These are phyloP conservation scores for Margaritispora aquatica DNA, from an alignment of 495 filamentous ascomycete genomes.

Conservation along the genomic window DNA sequence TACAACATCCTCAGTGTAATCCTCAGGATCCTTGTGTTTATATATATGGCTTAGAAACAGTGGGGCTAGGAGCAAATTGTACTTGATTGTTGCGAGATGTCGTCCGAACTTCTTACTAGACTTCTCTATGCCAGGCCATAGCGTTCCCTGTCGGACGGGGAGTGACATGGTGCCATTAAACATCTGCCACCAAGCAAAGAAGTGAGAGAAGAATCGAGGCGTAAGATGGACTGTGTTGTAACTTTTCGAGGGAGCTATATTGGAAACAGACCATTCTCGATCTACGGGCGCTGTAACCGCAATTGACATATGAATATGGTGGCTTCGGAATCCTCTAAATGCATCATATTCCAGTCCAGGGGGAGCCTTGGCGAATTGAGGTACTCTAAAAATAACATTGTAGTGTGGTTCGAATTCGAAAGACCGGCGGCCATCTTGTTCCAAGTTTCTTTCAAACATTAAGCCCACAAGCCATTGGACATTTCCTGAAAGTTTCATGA, in stretches of 20 bases:
- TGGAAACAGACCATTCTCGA: constrained; percentile 71
- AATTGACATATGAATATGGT: constrained; percentile 91
- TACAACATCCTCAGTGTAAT: constrained; percentile 71
- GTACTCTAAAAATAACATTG: constrained; percentile 78
- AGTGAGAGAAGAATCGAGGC: constrained; percentile 95
- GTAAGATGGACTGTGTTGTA: constrained; percentile 94
- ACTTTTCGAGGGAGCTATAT: constrained; percentile 66
- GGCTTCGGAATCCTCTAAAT: constrained; percentile 86
- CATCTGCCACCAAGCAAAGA: constrained; percentile 96
- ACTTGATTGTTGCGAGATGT: constrained; percentile 95
- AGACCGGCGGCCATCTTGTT: constrained; percentile 53
- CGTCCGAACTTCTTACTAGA: constrained; percentile 98
- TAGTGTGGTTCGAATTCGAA: constrained; percentile 92
- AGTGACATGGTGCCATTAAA: constrained; percentile 94
- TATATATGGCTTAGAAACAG: constrained; percentile 95
- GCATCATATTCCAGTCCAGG: constrained; percentile 71
- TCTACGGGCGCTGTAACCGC: constrained; percentile 78
- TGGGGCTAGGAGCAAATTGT: constrained; percentile 86
- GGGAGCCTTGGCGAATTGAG: constrained; percentile 57
- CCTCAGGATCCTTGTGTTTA: constrained; percentile 94
- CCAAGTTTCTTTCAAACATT: constrained; percentile 79
- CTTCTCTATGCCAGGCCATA: constrained; percentile 90
- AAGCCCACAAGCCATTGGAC: constrained; percentile 87
- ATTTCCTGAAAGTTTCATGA: constrained; percentile 96
- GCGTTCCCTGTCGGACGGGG: constrained; percentile 81